Base-by-base conservation (phyloP, 192 early-diverging fungal genomes). In the Allomyces javanicus region DNA sequence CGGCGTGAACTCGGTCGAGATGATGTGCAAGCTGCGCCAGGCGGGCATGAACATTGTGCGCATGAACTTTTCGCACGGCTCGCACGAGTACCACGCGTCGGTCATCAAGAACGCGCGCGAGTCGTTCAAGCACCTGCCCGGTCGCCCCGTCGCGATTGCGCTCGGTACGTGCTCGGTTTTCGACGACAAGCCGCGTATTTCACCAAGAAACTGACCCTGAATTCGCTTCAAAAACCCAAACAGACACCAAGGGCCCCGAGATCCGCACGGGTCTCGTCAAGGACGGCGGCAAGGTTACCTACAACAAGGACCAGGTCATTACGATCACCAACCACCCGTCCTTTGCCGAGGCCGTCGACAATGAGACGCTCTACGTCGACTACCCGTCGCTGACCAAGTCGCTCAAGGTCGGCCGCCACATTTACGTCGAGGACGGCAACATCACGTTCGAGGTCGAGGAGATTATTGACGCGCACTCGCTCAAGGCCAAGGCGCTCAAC, bases 401-500 rank as follows among this genome's bases (percentile, higher is more conserved):
- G 44, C 85, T 91, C 58, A 76, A 80, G 11, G 78, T 80, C 6
- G 88, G 85, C 65, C 86, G 86, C 74, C 76, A 75, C 25, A 89
- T 91, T 71, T 91, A 86, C 68, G 84, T 98, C 44, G 96, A 98
- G 71, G 96, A 98, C 74, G 96, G 96, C 61, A 86, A 93, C 64
- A 80, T 98, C 70, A 90, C 89, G 68, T 98, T 98, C 70, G 86
- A 89, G 67, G 96, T 98, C 17, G 76, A 93, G 27, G 86, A 88
- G 71, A 74, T 80, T 62, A 40, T 71, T 24, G 76, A 76, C n/a
- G 73, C 76, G 62, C 68, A 72, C 27, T 40, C 33, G 33, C 77
- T 91, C 67, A 81, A 73, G 64, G 89, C 89, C n/a, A 78, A 82
- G 33, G 87, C 87, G 14, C 72, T 85, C 66, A 95, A 94, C 76